A percentile compares a stretch with the other conserved stretches of the same genome.
phyloP scores from a whole-genome alignment of 1,284 basidiomycete genomes.

The Kwoniella shivajii region DNA sequence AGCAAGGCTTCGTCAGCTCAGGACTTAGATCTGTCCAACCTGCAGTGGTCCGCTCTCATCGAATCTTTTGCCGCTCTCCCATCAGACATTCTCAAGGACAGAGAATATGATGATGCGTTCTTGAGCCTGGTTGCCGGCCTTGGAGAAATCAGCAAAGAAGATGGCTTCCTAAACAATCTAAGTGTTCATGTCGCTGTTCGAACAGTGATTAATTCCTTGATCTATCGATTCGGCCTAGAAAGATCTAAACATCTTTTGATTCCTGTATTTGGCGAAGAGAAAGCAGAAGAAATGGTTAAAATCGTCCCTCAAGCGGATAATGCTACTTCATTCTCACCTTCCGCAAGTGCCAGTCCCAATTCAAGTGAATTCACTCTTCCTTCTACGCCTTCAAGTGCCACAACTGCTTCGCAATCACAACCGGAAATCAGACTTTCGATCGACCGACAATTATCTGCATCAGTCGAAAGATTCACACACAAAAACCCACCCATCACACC shows the following conservation, averaged over 20 bases:
- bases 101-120: slow-evolving; percentile 46
- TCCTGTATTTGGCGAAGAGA: slow-evolving; percentile 27
- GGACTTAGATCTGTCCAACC: slow-evolving; percentile 3
- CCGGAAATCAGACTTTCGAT: slow-evolving; percentile 10
- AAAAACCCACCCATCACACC: slow-evolving; percentile 23
- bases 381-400: slow-evolving; percentile 2
- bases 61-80: slow-evolving; percentile 75
- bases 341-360: not conserved
- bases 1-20: not conserved
- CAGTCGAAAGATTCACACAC: slow-evolving; percentile 27
- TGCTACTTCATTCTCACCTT: slow-evolving; percentile 18
- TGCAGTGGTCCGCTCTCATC: slow-evolving; percentile 6
- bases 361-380: slow-evolving; percentile 1
- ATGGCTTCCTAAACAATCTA: not conserved
- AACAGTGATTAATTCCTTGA: slow-evolving; percentile 18
- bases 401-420: slow-evolving; percentile 1
- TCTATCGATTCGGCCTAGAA: slow-evolving; percentile 45
- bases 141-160: slow-evolving; percentile 31
- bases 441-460: slow-evolving; percentile 18
- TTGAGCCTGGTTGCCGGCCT: slow-evolving; percentile 60
- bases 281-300: slow-evolving; percentile 14
- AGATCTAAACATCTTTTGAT: slow-evolving; percentile 26
- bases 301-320: slow-evolving; percentile 2
- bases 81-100: slow-evolving; percentile 36
- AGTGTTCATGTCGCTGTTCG: slow-evolving; percentile 53